Base-by-base conservation (phyloP, 2,329 filamentous ascomycete species). In the Tolypocladium paradoxum region DNA sequence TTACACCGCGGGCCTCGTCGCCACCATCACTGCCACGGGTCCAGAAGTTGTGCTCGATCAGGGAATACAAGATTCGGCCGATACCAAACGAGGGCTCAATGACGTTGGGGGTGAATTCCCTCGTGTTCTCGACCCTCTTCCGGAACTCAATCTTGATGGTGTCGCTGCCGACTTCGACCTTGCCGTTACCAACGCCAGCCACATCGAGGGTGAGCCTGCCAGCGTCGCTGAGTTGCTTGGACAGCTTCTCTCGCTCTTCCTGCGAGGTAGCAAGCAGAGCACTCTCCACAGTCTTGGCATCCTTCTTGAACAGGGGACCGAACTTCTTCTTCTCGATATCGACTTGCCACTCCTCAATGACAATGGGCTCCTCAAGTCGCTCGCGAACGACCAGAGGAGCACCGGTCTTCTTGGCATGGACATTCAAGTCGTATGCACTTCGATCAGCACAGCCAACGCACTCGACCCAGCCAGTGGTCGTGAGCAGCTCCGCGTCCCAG, bases 71-170 rank as follows among this genome's bases (percentile, higher is more conserved):
- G 57, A 97, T 96, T 62, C 92, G 84, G 55, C 92, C 93, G 65
- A 97, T 95, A 76, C 92, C 92, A 64, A 97, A 99, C 0, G 92
- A 97, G 2, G 92, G 93, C 75, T 99, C 93, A 62, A 97, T 95
- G 48, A 95, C 90, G 66, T 96, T 96, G 55, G 92, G 92, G 0
- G 87, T 95, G 74, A 89, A 99, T 69, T 96, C 91, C 63, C 93
- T 82, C 54, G 85, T 82, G 67, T 95, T 86, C 70, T 96, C 89
- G 4, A 84, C 80, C 57, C 90, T 79, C 61, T 86, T 95, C 62
- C 85, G 83, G 74, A 88, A 90, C 74, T 91, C 88, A 61, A 97
- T 90, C 54, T 77, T 82, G 66, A 99, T 76, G 49, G 95, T 78
- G 56, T 96, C 90, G 66, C 85, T 85, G 62, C 79, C 77, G 50